Conservation (phyloP, 1,284 basidiomycete species). For the Pisolithus thermaeus region DNA sequence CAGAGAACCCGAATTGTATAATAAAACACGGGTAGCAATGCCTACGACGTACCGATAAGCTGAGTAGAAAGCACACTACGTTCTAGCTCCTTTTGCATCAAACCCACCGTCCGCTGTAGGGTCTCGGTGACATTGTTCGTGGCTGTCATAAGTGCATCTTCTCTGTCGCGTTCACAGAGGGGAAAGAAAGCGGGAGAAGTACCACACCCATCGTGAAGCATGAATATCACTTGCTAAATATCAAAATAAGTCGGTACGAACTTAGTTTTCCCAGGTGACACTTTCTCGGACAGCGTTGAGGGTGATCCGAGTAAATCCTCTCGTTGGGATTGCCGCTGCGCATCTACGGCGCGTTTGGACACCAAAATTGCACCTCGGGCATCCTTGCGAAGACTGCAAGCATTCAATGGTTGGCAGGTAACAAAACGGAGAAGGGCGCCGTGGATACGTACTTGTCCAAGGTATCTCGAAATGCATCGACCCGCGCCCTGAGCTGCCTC, state of each 20-base stretch:
- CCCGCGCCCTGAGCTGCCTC: constrained; percentile 44
- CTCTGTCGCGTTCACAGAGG: constrained; percentile 36
- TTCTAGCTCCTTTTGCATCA: constrained; percentile 90
- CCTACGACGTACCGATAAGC: constrained; percentile 61
- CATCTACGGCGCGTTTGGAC: constrained; percentile 69
- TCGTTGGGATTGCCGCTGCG: constrained; percentile 48
- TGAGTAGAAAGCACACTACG: constrained; percentile 81
- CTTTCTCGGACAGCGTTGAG: constrained; percentile 39
- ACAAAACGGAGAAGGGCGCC: not conserved
- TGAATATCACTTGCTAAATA: not conserved
- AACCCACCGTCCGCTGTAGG: constrained; percentile 72
- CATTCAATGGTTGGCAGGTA: constrained; percentile 13
- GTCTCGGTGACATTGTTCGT: constrained; percentile 85
- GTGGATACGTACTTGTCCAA: constrained; percentile 45
- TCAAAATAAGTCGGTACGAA: constrained; percentile 31
- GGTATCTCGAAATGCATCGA: constrained; percentile 40
- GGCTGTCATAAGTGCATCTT: constrained; percentile 83
- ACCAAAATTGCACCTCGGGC: constrained; percentile 58
- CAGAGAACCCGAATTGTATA: not conserved
- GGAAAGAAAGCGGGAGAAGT: not conserved
- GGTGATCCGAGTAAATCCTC: constrained; percentile 60
- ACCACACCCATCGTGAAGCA: not conserved
- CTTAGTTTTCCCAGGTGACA: constrained; percentile 41
- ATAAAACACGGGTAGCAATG: not conserved
- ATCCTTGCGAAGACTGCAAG: constrained; percentile 51